These are phyloP conservation scores for Lactarius deliciosus DNA, from an alignment of 768 basidiomycete species.

Conservation along the genomic window DNA sequence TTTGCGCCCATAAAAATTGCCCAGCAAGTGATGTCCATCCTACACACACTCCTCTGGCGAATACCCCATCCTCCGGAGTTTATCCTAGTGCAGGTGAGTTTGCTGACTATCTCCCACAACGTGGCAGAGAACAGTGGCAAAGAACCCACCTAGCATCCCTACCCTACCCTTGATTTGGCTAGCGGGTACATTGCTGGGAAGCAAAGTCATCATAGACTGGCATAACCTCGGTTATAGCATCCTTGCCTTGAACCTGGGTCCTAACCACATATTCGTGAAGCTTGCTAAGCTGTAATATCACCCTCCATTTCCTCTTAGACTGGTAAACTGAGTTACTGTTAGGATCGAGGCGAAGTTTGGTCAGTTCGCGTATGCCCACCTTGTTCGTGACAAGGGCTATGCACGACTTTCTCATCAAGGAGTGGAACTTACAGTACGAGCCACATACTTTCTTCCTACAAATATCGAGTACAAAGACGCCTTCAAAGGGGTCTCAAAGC, in stretches of 20 bases:
- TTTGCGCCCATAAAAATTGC: slow-evolving; percentile 80
- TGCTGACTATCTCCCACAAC: neutral
- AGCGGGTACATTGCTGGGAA: slow-evolving; percentile 62
- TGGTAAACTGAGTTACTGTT: neutral
- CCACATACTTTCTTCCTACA: slow-evolving; percentile 1
- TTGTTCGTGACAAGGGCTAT: slow-evolving; percentile 95
- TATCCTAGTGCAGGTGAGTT: slow-evolving; percentile 83
- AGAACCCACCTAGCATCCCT: slow-evolving; percentile 98
- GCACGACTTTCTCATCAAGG: slow-evolving; percentile 61
- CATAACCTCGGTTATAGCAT: slow-evolving; percentile 97
- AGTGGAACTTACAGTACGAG: slow-evolving; percentile 78
- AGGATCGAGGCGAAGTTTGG: slow-evolving; percentile 90
- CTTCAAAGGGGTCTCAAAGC: slow-evolving; percentile 66
- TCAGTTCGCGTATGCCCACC: slow-evolving; percentile 75
- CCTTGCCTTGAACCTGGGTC: slow-evolving; percentile 77
- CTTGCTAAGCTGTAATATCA: slow-evolving; percentile 68
- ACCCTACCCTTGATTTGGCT: slow-evolving; percentile 85
- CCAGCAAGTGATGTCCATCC: slow-evolving; percentile 63
- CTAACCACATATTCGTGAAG: slow-evolving; percentile 63
- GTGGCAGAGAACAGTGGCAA: slow-evolving; percentile 22
- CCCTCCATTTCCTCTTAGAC: slow-evolving; percentile 4
- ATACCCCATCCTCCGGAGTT: slow-evolving; percentile 73
- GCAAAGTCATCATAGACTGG: slow-evolving; percentile 96
- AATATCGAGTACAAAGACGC: neutral
- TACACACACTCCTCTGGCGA: slow-evolving; percentile 58